A percentile compares a stretch with the other conserved stretches of the same genome.
Evolutionary conservation across 73 alveolate species (phyloP).

Genomic region (Tetrahymena elliotti): DNA sequence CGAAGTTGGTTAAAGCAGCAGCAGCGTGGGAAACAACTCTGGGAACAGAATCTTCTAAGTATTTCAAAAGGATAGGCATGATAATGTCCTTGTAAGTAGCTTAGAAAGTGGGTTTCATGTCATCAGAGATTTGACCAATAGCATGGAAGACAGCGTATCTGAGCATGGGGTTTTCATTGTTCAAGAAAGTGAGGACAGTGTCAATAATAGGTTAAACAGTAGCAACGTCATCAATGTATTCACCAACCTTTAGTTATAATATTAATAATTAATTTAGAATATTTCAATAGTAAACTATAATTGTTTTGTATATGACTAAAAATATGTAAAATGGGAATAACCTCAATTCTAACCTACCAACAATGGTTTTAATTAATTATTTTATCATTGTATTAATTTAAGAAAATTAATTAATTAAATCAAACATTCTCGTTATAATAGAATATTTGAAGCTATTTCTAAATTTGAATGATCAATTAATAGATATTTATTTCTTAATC

Average conservation of each 20-base stretch:
- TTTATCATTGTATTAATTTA: too few species aligned
- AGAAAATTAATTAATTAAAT: not conserved
- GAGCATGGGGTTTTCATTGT: constrained; percentile 76
- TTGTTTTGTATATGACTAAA: too few species aligned
- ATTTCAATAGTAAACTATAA: too few species aligned
- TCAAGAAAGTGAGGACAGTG: constrained; percentile 46
- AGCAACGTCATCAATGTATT: constrained; percentile 62
- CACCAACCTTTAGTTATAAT: constrained; percentile 42
- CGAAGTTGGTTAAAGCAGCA: constrained; percentile 79
- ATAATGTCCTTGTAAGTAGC: constrained; percentile 69
- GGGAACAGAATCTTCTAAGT: constrained; percentile 64
- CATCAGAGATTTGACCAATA: constrained; percentile 84
- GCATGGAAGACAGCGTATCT: constrained; percentile 95
- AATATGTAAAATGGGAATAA: too few species aligned
- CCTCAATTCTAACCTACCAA: not conserved
- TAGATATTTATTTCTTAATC: not conserved
- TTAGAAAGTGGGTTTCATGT: constrained; percentile 82
- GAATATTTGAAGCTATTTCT: not conserved
- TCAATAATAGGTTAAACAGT: constrained; percentile 67
- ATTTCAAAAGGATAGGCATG: constrained; percentile 58
- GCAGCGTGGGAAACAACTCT: constrained; percentile 82
- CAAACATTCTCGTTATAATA: not conserved
- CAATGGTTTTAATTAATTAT: too few species aligned
- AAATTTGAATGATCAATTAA: too few species aligned
- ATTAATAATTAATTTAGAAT: not conserved